Evolutionary conservation across 495 filamentous ascomycete genomes (phyloP).

Genomic region (Pseudoneurospora amorphoporcata): DNA sequence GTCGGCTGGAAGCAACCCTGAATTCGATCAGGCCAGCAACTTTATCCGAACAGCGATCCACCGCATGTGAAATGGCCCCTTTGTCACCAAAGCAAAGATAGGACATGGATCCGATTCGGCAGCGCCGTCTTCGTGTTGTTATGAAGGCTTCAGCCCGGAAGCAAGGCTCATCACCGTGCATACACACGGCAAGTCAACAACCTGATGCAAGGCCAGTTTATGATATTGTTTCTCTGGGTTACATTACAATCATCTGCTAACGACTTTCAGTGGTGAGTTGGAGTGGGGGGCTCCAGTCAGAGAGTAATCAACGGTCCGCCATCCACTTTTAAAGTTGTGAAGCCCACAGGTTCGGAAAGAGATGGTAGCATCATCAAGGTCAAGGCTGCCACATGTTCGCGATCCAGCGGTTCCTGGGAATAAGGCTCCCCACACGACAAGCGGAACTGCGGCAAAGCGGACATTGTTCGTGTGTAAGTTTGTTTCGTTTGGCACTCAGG

Average conservation of each 20-base stretch:
- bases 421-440: neutral
- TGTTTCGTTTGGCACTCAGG: neutral
- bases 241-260: neutral
- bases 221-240: neutral
- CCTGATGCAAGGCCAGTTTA: neutral
- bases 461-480: neutral
- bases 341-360: neutral
- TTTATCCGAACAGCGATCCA: neutral
- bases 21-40: neutral
- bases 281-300: neutral
- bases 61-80: neutral
- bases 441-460: neutral
- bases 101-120: neutral
- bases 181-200: neutral
- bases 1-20: neutral
- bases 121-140: neutral
- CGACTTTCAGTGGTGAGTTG: neutral
- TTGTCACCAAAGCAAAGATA: neutral
- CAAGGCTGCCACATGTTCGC: neutral
- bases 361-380: neutral
- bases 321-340: neutral
- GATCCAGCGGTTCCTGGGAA: neutral
- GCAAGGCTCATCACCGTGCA: neutral
- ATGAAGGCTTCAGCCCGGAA: neutral
- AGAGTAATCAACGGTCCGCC: neutral